Evolutionary conservation across 2,329 filamentous ascomycete genomes (phyloP), one percentile per base, ranked within the genome.

Genomic region (Aureobasidium sp.): DNA sequence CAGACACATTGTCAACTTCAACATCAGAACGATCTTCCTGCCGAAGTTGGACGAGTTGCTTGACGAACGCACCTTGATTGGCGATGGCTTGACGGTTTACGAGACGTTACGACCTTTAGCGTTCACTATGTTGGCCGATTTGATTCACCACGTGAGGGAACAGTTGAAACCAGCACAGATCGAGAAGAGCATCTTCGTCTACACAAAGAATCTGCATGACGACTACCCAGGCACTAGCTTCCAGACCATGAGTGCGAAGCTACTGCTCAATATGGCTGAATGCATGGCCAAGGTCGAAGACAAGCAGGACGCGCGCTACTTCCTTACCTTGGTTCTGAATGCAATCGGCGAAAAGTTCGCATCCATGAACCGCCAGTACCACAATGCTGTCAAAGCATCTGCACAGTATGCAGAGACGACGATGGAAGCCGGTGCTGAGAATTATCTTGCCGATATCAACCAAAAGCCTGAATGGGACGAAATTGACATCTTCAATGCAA

Each of bases 301-400:
- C 72, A 99, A 97, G 77, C 86, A 88, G 47, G 93, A 99, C 73
- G 94, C 94, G 27, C 87, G 95, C 6, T 92, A 97, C 73, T 96
- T 96, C 73, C 79, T 99, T 64, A 91, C 99, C 71, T 94, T 96
- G 86, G 97, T 99, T 48, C 78, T 99, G 62, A 95, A 97, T 74
- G 94, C 95, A 11, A 97, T 99, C 68, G 94, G 90, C 53, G 94
- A 99, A 72, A 99, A 99, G 72, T 97, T 99, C 72, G 92, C 92
- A 1, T 87, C 91, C 2, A 99, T 99, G 94, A 99, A 99, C 71
- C 84, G 90, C 62, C 91, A 97, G 73, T 97, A 96, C 72, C 84
- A 87, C 41, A 99, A 99, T 74, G 91, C 94, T 17, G 89, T 96
- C 49, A 99, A 97, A 76, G 82, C 96, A 5, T 96, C 91, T 14